Evolutionary conservation across 2,329 filamentous ascomycete species (phyloP).

Genomic region (Pseudonectria buxi): DNA sequence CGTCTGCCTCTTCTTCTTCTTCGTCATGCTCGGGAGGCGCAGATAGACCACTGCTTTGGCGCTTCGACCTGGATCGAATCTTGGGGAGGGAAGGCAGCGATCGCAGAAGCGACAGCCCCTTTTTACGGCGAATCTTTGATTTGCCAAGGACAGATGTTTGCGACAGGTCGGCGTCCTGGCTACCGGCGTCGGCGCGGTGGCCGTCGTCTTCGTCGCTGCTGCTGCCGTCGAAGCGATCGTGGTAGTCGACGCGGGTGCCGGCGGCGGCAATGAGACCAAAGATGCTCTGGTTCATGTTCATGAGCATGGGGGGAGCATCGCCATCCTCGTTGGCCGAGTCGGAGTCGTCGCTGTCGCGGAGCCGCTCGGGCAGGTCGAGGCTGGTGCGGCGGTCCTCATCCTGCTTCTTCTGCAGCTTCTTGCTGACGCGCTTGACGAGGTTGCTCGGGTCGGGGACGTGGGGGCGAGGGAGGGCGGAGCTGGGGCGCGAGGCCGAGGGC

Average conservation of each 20-base stretch:
- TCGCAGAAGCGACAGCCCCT: constrained; percentile 56
- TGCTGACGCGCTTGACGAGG: constrained; percentile 32
- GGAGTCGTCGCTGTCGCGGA: constrained; percentile 44
- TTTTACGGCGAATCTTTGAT: constrained; percentile 40
- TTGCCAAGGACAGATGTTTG: constrained; percentile 36
- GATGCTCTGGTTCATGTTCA: constrained; percentile 89
- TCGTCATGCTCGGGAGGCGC: constrained; percentile 31
- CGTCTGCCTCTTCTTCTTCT: constrained; percentile 23
- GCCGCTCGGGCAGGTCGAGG: constrained; percentile 44
- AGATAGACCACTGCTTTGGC: constrained; percentile 34
- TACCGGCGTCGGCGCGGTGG: constrained; percentile 36
- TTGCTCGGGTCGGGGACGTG: constrained; percentile 26
- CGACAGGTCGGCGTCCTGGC: constrained; percentile 33
- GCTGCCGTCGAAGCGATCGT: constrained; percentile 68
- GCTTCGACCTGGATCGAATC: constrained; percentile 36
- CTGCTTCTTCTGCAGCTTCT: constrained; percentile 40
- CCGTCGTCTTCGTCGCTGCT: constrained; percentile 77
- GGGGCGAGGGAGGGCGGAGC: constrained; percentile 14
- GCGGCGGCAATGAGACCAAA: constrained; percentile 89
- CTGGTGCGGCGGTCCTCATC: constrained; percentile 32
- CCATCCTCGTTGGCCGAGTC: constrained; percentile 44
- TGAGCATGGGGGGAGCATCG: constrained; percentile 42
- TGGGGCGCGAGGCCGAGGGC: constrained; percentile 15
- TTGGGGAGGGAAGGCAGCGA: constrained; percentile 56
- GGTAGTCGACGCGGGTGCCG: constrained; percentile 75